A percentile compares a stretch with the other conserved stretches of the same genome.
Conservation (phyloP, 768 basidiomycete genomes). For the Lentinula lateritia region DNA sequence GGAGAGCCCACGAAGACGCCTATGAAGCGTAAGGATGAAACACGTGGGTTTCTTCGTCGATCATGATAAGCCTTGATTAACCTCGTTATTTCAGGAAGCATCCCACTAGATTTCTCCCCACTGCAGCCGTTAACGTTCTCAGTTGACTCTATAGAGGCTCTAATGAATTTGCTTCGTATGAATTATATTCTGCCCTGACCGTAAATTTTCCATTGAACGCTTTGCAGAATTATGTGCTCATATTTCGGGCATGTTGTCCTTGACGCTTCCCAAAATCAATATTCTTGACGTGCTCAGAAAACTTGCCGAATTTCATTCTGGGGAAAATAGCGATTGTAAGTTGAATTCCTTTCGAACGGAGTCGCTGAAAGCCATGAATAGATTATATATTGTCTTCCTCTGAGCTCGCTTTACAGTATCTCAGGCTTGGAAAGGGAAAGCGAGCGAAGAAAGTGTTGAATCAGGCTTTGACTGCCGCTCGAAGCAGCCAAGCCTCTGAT, state of each 20-base stretch:
- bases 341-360: background rate
- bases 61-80: background rate
- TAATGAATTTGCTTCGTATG: background rate
- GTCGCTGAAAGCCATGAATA: conserved; percentile 19
- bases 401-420: conserved; percentile 75
- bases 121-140: background rate
- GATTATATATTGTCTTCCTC: conserved; percentile 61
- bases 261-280: conserved; percentile 60
- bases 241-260: conserved; percentile 65
- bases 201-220: background rate
- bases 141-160: background rate
- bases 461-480: conserved; percentile 43
- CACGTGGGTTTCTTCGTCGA: conserved; percentile 12
- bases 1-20: conserved; percentile 19
- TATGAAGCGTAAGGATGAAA: conserved; percentile 32
- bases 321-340: conserved; percentile 43
- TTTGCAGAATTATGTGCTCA: conserved; percentile 47
- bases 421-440: conserved; percentile 66
- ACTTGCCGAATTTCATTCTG: conserved; percentile 46
- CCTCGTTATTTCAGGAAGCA: background rate
- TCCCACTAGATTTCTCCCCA: background rate
- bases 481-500: conserved; percentile 39
- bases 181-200: no score
- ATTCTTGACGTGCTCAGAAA: conserved; percentile 60
- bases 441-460: conserved; percentile 63